Base-by-base conservation (phyloP, 352 stramenopile species). In the Lagenidium giganteum region DNA sequence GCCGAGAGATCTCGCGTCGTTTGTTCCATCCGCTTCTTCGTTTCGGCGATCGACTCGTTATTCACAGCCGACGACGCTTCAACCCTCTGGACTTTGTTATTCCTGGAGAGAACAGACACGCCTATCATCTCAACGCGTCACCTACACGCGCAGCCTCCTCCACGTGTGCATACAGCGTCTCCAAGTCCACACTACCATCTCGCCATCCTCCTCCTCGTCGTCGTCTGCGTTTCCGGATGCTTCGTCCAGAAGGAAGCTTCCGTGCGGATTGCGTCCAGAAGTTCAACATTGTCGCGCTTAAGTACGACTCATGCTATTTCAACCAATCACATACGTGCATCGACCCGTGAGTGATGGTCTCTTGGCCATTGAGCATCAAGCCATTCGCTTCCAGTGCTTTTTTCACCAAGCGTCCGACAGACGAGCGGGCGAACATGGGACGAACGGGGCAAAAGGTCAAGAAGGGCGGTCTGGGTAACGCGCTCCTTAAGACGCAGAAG, bases 401-500 rank as follows among this genome's bases (percentile, higher is more conserved):
- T 40, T 26, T 63, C 41, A 27, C 27, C 47, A 41, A 14, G 16
- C 30, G 17, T 5, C 12, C 3, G 21, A 54, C 16, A 47, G 2
- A 7, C 14, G 40, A 39, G 39, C 28, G 3, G 20, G 35, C 20
- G 3, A 62, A 32, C 6, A 91, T 91, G 79, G 79, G 79, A 47
- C 79, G 79, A 31, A 87, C 72, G 17, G 77, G 82, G 16, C 60
- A 67, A 11, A 90, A 89, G 60, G 50, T 86, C 8, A 67, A 84
- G 54, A 90, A 86, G 47, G 68, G 74, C 32, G 71, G 62, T 11
- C 67, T 94, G 26, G 82, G 82, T 40, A 77, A 84, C 43, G 71
- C 82, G 46, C 63, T 94, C 32, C 47, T 91, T 42, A 71, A 71
- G 39, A 83, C 75, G 39, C 75, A 91, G 51, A 88, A 86, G 67